Evolutionary conservation across 2,329 filamentous ascomycete genomes (phyloP).

Genomic region (Albifimbria verrucaria): DNA sequence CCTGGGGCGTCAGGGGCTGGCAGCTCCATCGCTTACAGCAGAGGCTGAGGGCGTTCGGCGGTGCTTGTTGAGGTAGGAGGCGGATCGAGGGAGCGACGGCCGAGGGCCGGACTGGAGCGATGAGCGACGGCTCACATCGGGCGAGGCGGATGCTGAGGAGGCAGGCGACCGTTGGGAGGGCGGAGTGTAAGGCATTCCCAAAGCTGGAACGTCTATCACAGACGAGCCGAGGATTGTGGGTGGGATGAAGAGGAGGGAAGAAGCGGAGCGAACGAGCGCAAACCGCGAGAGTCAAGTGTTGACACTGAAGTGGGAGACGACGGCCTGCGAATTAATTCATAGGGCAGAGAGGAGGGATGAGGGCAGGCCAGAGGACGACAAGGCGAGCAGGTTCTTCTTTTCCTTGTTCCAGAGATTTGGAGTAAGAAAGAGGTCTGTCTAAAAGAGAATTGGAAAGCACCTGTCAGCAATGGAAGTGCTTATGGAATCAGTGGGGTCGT

Average conservation of each 20-base stretch:
- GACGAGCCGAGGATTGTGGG: conserved; percentile 7
- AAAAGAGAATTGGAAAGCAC: conserved; percentile 15
- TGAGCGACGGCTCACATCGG: conserved; percentile 54
- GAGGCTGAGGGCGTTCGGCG: conserved; percentile 53
- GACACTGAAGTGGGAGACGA: not conserved
- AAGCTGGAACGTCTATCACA: conserved; percentile 16
- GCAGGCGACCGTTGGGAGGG: conserved; percentile 65
- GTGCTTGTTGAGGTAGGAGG: conserved; percentile 64
- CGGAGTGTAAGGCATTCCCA: conserved; percentile 84
- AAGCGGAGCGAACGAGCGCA: conserved; percentile 1
- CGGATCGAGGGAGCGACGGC: conserved; percentile 58
- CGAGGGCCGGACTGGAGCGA: conserved; percentile 50
- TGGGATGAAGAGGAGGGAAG: conserved; percentile 8
- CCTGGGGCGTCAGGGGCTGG: conserved; percentile 40
- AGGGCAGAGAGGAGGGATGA: conserved; percentile 9
- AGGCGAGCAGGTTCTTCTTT: not conserved
- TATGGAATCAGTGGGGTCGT: not conserved
- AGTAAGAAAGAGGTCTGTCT: conserved; percentile 12
- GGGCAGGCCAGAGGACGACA: not conserved
- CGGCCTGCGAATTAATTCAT: conserved; percentile 14
- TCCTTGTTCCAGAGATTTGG: conserved; percentile 8
- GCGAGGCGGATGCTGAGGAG: conserved; percentile 55
- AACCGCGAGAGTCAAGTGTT: not conserved
- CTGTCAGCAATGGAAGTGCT: conserved; percentile 12
- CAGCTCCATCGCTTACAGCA: conserved; percentile 20